Evolutionary conservation across 129 eudicot genomes (phyloP).

Genomic region (Chrysanthemum lavandulifolium): DNA sequence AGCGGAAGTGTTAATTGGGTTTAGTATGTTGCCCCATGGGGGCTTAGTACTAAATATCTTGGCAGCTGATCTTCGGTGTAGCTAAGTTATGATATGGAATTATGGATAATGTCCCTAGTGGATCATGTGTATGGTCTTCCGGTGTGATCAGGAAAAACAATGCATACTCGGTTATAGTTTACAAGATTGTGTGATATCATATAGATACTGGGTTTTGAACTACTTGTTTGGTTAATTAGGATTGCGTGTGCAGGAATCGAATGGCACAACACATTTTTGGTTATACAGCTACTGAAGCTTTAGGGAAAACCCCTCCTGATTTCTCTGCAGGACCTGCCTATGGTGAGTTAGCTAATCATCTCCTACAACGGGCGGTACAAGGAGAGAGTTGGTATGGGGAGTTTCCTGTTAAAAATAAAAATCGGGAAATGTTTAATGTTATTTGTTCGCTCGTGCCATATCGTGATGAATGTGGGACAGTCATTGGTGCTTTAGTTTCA

Average conservation of each 20-base stretch:
- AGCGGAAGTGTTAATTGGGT: no score
- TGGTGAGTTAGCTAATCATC: constrained; percentile 25
- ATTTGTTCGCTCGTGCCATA: constrained; percentile 53
- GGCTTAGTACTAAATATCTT: no score
- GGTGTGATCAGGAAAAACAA: no score
- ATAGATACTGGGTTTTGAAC: no score
- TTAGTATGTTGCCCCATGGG: no score
- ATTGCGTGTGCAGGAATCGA: constrained; percentile 47
- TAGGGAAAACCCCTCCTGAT: constrained; percentile 52
- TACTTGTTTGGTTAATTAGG: no score
- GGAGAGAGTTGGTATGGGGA: constrained; percentile 81
- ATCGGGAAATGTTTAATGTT: constrained; percentile 46
- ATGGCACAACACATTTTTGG: constrained; percentile 68
- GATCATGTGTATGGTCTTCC: no score
- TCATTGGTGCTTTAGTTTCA: constrained; percentile 57
- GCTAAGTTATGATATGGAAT: no score
- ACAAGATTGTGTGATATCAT: no score
- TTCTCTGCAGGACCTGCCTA: constrained; percentile 36
- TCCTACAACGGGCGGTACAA: constrained; percentile 32
- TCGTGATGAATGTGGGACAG: constrained; percentile 48
- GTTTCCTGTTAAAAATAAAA: constrained; percentile 58
- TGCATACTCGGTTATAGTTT: no score
- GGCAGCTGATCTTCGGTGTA: no score
- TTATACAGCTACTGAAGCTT: constrained; percentile 56
- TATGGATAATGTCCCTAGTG: no score